A percentile compares a stretch with the other conserved stretches of the same genome.
phyloP scores from a whole-genome alignment of 495 filamentous ascomycete species.

The Trichoderma orchidacearum region DNA sequence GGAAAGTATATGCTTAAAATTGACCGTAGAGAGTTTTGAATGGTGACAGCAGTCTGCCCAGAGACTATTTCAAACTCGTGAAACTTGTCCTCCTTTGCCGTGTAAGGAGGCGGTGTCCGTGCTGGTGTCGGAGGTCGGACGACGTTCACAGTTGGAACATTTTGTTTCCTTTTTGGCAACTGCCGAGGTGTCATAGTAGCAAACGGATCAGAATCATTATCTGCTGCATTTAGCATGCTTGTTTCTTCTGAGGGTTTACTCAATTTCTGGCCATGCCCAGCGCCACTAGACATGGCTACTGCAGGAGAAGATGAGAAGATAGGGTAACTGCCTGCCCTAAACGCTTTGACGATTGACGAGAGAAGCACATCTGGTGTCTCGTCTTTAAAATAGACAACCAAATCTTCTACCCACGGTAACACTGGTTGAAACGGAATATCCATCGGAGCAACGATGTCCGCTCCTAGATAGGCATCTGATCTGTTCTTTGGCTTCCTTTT shows the following conservation, averaged over 20 bases:
- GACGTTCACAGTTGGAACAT: not conserved
- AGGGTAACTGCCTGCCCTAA: constrained; percentile 14
- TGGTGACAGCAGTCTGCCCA: constrained; percentile 22
- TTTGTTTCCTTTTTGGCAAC: not conserved
- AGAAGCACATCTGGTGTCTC: constrained; percentile 12
- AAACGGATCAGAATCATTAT: constrained; percentile 19
- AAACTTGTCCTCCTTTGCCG: constrained; percentile 10
- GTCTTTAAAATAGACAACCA: constrained; percentile 24
- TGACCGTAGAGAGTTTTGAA: constrained; percentile 28
- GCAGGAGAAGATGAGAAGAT: constrained; percentile 4
- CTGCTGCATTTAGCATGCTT: not conserved
- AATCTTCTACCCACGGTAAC: constrained; percentile 26
- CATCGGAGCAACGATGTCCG: constrained; percentile 4
- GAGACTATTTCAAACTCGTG: constrained; percentile 17
- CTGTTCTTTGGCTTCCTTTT: not conserved
- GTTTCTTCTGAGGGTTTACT: not conserved
- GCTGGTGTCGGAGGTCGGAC: constrained; percentile 11
- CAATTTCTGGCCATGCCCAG: not conserved
- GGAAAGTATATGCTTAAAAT: constrained; percentile 23
- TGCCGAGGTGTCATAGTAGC: constrained; percentile 8
- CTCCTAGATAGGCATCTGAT: constrained; percentile 8
- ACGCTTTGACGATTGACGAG: constrained; percentile 17
- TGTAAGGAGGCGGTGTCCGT: constrained; percentile 8
- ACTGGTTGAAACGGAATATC: constrained; percentile 14
- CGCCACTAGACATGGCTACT: not conserved